Evolutionary conservation across 257 asterid species (phyloP).

Genomic region (Fraxinus quadrangulata): DNA sequence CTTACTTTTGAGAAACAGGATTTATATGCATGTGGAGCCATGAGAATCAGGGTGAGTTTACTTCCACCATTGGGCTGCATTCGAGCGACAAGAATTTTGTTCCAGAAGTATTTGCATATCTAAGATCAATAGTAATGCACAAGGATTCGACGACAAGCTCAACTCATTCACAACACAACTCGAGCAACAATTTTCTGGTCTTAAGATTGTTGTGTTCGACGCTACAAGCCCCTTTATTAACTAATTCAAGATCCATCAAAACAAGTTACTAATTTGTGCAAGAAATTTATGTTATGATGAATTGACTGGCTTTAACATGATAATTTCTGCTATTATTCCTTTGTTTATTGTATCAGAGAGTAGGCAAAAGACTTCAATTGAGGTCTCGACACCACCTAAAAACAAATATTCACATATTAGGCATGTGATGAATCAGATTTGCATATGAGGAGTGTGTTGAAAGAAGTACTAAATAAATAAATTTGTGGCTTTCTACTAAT

Average conservation of each 20-base stretch:
- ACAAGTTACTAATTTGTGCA: conserved; percentile 39
- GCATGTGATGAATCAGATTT: no score
- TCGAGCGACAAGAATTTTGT: conserved; percentile 76
- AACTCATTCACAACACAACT: conserved; percentile 66
- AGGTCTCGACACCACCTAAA: no score
- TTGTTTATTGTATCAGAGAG: no score
- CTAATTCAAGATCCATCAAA: conserved; percentile 56
- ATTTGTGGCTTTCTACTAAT: no score
- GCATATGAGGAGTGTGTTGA: no score
- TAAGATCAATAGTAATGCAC: conserved; percentile 69
- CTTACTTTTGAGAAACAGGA: conserved; percentile 35
- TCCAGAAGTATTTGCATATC: conserved; percentile 72
- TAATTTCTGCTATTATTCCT: neutral
- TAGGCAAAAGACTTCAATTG: no score
- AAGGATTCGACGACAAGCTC: conserved; percentile 69
- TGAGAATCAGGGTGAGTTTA: conserved; percentile 85
- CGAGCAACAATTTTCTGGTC: conserved; percentile 60
- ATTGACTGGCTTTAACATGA: neutral
- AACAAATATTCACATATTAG: no score
- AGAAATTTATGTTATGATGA: neutral
- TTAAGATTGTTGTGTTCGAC: conserved; percentile 72
- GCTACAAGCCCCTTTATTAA: conserved; percentile 73
- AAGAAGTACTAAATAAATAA: no score
- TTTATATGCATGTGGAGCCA: conserved; percentile 76
- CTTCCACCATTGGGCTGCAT: conserved; percentile 92